These are phyloP conservation scores for Entomortierella beljakovae DNA, from an alignment of 192 early-diverging fungal species.

Conservation along the genomic window DNA sequence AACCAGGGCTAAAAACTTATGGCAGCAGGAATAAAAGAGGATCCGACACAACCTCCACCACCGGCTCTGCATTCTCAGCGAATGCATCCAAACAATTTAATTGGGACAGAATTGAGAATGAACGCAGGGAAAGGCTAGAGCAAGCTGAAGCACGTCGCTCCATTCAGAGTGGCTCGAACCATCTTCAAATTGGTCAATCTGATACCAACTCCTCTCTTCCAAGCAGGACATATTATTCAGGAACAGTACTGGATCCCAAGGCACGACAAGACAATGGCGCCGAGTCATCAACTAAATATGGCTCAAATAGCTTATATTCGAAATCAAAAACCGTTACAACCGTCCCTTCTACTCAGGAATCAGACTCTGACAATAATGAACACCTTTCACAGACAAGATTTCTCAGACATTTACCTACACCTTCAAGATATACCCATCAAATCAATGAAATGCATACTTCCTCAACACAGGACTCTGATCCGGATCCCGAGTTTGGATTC, in stretches of 20 bases:
- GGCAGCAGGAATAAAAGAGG: slow-evolving; percentile 15
- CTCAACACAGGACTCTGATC: slow-evolving; percentile 8
- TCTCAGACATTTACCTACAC: background rate
- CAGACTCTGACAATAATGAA: background rate
- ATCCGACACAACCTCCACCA: background rate
- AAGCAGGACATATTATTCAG: slow-evolving; percentile 15
- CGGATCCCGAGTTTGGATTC: background rate
- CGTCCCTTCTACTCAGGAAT: slow-evolving; percentile 6
- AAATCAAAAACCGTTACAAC: background rate
- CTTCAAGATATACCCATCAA: background rate
- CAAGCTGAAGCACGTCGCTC: background rate
- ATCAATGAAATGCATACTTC: background rate
- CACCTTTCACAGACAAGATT: background rate
- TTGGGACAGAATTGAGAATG: slow-evolving; percentile 36
- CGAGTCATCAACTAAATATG: background rate
- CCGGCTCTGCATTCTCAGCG: background rate
- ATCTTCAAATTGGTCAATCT: background rate
- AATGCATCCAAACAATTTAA: slow-evolving; percentile 4
- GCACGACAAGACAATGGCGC: background rate
- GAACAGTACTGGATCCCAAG: background rate
- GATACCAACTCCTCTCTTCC: background rate
- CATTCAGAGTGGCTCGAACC: background rate
- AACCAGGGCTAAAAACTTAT: slow-evolving; percentile 33
- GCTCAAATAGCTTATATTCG: background rate
- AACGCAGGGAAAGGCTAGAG: slow-evolving; percentile 24